Evolutionary conservation across 192 early-diverging fungal genomes (phyloP).

Genomic region (Rhizophagus clarus): DNA sequence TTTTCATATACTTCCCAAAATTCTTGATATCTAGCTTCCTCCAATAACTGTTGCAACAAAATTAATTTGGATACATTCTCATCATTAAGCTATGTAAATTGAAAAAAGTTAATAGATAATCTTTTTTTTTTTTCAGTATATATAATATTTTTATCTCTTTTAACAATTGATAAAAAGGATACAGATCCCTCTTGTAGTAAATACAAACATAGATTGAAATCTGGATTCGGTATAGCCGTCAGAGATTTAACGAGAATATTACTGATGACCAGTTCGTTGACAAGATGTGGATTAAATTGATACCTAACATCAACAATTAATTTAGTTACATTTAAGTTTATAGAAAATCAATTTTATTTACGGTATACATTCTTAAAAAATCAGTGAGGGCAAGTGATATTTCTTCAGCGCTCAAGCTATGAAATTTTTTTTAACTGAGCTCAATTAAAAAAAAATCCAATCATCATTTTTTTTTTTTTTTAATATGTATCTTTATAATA

Average conservation of each 20-base stretch:
- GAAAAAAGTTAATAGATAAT: neutral
- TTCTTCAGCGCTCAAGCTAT: slow-evolving; percentile 1
- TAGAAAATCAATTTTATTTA: neutral
- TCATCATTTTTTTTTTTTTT: slow-evolving; percentile 11
- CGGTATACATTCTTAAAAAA: neutral
- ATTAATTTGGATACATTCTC: slow-evolving; percentile 62
- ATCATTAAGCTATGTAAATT: slow-evolving; percentile 38
- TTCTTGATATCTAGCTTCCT: slow-evolving; percentile 70
- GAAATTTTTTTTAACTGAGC: slow-evolving; percentile 11
- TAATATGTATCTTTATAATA: neutral
- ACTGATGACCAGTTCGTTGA: slow-evolving; percentile 69
- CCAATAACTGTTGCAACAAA: slow-evolving; percentile 75
- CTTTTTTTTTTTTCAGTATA: neutral
- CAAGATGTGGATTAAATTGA: slow-evolving; percentile 86
- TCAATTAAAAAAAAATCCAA: neutral
- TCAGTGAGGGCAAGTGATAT: slow-evolving; percentile 32
- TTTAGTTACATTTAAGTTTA: neutral
- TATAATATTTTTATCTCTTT: too few relatives aligned
- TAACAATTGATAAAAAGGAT: slow-evolving; percentile 12
- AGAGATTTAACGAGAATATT: slow-evolving; percentile 83
- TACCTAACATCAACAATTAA: slow-evolving; percentile 48
- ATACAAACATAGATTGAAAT: slow-evolving; percentile 90
- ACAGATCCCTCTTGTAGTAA: slow-evolving; percentile 77
- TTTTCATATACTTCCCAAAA: slow-evolving; percentile 71
- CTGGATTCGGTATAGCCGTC: slow-evolving; percentile 80